These are phyloP conservation scores for Flueggea neowawraea DNA, from an alignment of 441 rosid genomes.

Conservation along the genomic window DNA sequence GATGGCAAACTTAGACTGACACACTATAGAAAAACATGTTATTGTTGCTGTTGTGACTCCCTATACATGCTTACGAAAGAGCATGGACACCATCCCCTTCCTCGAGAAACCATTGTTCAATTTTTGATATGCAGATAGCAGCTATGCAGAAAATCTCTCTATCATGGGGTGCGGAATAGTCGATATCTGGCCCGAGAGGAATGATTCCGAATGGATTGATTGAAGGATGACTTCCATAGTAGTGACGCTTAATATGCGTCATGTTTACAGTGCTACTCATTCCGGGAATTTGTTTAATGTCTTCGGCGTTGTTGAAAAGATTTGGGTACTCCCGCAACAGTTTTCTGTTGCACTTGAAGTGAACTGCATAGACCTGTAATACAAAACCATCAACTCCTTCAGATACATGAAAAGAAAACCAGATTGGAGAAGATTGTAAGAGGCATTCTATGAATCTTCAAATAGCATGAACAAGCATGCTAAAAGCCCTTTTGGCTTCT, in stretches of 20 bases:
- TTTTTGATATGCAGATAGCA: slow-evolving; percentile 8
- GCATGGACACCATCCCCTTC: no score
- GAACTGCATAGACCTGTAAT: slow-evolving; percentile 74
- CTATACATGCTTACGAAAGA: no score
- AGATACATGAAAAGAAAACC: neutral
- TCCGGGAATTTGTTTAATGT: slow-evolving; percentile 61
- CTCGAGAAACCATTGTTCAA: no score
- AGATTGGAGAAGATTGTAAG: neutral
- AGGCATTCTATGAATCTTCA: no score
- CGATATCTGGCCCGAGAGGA: slow-evolving; percentile 63
- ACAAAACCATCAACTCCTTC: neutral
- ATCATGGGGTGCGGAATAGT: slow-evolving; percentile 62
- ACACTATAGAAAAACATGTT: no score
- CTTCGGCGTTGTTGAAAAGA: slow-evolving; percentile 80
- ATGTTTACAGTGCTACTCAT: slow-evolving; percentile 62
- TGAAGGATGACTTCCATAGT: slow-evolving; percentile 87
- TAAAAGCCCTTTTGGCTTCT: no score
- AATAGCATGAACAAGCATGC: no score
- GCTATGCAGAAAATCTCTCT: slow-evolving; percentile 43
- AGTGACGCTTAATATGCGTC: slow-evolving; percentile 80
- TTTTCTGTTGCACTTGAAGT: slow-evolving; percentile 94
- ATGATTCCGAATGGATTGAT: slow-evolving; percentile 72
- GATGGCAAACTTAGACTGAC: no score
- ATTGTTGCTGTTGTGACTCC: no score
- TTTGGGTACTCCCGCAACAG: slow-evolving; percentile 73